Evolutionary conservation across 345 rosid species (phyloP), one percentile per base, ranked within the genome.

Genomic region (Murraya paniculata): DNA sequence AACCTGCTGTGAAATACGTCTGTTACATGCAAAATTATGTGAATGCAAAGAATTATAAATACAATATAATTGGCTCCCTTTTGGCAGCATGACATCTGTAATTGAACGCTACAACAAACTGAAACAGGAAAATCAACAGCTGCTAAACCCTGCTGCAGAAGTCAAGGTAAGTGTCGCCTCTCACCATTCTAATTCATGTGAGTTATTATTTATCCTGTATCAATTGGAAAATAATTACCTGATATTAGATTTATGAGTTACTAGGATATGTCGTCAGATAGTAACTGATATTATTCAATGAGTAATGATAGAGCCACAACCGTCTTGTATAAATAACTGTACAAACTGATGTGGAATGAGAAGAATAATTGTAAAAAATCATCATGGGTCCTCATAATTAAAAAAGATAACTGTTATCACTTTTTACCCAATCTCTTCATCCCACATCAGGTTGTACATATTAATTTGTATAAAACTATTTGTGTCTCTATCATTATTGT

Each of bases 21-120:
- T 10, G 50, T 41, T 41, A 41, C 50, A 41, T 50, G 56, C 19
- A 50, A 50, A 50, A 50, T 50, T 18, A 35, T 24, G 45, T 66
- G 22, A 36, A 36, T 14, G 25, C 13, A 69, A 27, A 16, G 59
- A 21, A 71, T 18, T 19, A 28, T 28, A 57, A 58, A 4, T 57
- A 73, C n/a, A 25, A 21, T 22, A 21, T 45, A 45, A 45, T 45
- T 14, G 39, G 22, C 19, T 33, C n/a, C 48, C 2, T 65, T 61
- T 71, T 28, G 36, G 78, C 87, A 93, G 98, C 80, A 85, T 91
- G 96, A 78, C 83, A 74, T 66, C 87, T n/a, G 79, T 87, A 10
- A 86, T 93, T 50, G 93, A 89, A 18, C 91, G 91, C 75, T 91
- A 89, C 90, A 87, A 81, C 82, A 90, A 81, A 77, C 79, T 81